Evolutionary conservation across 2,329 filamentous ascomycete genomes (phyloP), one percentile per base, ranked within the genome.

Genomic region (Aspergillus vadensis): DNA sequence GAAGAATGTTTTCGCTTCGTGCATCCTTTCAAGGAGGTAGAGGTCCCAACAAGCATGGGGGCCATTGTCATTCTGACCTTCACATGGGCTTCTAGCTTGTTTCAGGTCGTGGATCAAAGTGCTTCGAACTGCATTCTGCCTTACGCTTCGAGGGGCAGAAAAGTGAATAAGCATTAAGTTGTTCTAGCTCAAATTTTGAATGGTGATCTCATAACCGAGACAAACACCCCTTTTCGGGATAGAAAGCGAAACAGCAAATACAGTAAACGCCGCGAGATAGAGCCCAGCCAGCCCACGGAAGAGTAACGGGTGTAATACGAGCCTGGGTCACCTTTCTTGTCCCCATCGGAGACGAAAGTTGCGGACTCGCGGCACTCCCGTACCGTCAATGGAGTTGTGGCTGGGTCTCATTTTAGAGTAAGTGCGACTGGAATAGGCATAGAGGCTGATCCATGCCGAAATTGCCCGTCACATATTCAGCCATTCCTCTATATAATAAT

Each of bases 31-130:
- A 12, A 10, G 19, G 17, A 44, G 14, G 39, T 10, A 8, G 30
- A 14, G 19, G 19, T 17, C 0, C 39, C 39, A 43, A 15, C 17
- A n/a, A 44, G 30, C 52, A 47, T 36, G 44, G 52, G 12, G 23
- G n/a, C 38, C 52, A 25, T 44, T 3, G 17, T 17, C 39, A 32
- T 27, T 32, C 44, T 17, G 21, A 25, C 19, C 36, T 55, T 23
- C 53, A 41, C 55, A 39, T 21, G 39, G 43, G 30, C 41, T 36
- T 23, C 50, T 62, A 57, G 57, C 49, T 55, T 57, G 57, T 62
- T 62, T 62, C 60, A 62, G 50, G 23, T 39, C 19, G 60, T n/a
- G 21, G 57, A 60, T 60, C 60, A 57, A 38, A 19, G 41, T 44
- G 30, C 25, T 25, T 53, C 36, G 51, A 30, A 32, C 53, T 44